These are phyloP conservation scores for Tricholoma sp. DNA, from an alignment of 768 basidiomycete genomes.

Conservation along the genomic window DNA sequence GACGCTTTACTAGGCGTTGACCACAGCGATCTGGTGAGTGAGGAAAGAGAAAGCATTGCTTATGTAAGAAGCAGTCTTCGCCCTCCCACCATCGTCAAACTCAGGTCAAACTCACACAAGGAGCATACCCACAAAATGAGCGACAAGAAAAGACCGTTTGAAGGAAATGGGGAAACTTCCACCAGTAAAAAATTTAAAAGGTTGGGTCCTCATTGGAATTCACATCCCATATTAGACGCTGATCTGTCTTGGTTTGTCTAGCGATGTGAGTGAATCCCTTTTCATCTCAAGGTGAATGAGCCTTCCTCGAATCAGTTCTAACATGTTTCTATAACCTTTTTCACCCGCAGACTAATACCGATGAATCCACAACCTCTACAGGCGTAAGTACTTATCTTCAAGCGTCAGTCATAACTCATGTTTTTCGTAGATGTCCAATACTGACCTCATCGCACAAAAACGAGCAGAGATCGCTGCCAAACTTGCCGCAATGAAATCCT, in stretches of 20 bases:
- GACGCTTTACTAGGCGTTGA: constrained; percentile 13
- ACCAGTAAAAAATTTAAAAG: constrained; percentile 62
- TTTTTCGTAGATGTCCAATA: constrained; percentile 15
- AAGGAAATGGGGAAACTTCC: constrained; percentile 45
- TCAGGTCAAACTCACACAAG: background rate
- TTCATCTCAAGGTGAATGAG: constrained; percentile 67
- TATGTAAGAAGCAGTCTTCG: constrained; percentile 12
- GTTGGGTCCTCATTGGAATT: constrained; percentile 31
- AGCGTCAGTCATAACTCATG: background rate
- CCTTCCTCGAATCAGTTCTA: constrained; percentile 43
- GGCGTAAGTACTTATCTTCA: constrained; percentile 34
- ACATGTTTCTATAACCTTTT: constrained; percentile 67
- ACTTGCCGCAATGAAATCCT: constrained; percentile 66
- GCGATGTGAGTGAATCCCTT: constrained; percentile 63
- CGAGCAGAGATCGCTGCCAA: constrained; percentile 83
- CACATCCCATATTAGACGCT: constrained; percentile 7
- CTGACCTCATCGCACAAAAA: constrained; percentile 76
- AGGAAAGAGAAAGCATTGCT: constrained; percentile 42
- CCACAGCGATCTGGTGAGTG: constrained; percentile 27
- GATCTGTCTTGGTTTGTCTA: constrained; percentile 27
- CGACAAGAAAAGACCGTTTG: constrained; percentile 60
- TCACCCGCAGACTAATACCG: constrained; percentile 45
- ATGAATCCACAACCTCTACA: constrained; percentile 37
- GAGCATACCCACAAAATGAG: constrained; percentile 38
- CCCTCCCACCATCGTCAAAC: background rate